These are phyloP conservation scores for Tetracladium setigerum DNA, from an alignment of 495 filamentous ascomycete genomes.

Conservation along the genomic window DNA sequence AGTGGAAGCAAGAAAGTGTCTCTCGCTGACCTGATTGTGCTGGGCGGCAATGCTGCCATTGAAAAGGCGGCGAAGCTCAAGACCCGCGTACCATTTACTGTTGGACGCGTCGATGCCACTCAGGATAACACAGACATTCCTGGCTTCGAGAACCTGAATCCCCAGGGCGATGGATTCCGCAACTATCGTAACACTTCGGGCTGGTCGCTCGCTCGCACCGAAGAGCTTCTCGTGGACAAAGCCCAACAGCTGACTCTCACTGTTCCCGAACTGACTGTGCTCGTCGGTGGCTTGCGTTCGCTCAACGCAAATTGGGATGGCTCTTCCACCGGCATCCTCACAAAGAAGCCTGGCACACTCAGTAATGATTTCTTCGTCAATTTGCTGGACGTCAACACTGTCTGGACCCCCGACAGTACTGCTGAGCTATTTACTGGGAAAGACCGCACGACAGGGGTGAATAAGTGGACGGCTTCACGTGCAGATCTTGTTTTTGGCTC, in stretches of 20 bases:
- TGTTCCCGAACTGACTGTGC: conserved; percentile 13
- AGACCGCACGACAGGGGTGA: conserved; percentile 5
- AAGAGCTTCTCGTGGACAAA: conserved; percentile 15
- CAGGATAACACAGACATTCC: conserved; percentile 7
- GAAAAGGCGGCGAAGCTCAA: conserved; percentile 34
- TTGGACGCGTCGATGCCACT: conserved; percentile 33
- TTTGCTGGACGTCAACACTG: conserved; percentile 11
- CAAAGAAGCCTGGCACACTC: conserved; percentile 4
- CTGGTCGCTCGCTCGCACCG: conserved; percentile 12
- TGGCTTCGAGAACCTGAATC: conserved; percentile 12
- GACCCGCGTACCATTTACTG: conserved; percentile 27
- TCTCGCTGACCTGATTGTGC: conserved; percentile 13
- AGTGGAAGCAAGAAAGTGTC: conserved; percentile 10
- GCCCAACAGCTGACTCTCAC: conserved; percentile 14
- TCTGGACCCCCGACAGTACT: conserved; percentile 10
- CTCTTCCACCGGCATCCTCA: conserved; percentile 8
- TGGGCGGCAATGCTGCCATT: conserved; percentile 28
- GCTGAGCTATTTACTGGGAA: conserved; percentile 8
- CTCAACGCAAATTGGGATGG: conserved; percentile 11
- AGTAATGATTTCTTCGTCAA: conserved; percentile 15
- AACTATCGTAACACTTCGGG: conserved; percentile 16
- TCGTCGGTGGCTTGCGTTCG: conserved; percentile 12
- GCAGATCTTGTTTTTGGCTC: conserved; percentile 11
- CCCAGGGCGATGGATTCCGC: conserved; percentile 14
- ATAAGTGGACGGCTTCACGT: conserved; percentile 11